phyloP scores from a whole-genome alignment of 805 yeast species.

The Saturnispora mendoncae region DNA sequence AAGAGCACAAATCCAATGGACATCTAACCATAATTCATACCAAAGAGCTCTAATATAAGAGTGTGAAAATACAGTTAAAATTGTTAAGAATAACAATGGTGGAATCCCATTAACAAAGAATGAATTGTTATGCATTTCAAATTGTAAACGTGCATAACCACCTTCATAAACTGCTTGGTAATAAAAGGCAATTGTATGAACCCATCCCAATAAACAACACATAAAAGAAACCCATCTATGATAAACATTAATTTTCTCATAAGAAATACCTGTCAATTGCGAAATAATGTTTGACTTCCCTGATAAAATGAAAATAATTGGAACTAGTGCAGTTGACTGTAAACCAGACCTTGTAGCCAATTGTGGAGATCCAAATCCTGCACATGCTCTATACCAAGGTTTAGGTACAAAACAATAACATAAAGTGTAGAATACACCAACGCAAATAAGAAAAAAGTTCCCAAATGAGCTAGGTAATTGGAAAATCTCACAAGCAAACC shows the following conservation, averaged over 20 bases:
- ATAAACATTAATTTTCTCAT: conserved; percentile 44
- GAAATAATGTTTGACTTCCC: conserved; percentile 47
- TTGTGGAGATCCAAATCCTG: conserved; percentile 53
- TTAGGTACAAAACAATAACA: conserved; percentile 36
- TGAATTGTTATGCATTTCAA: conserved; percentile 19
- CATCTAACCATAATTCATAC: conserved; percentile 42
- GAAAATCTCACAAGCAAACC: conserved; percentile 26
- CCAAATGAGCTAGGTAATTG: conserved; percentile 34
- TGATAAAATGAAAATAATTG: conserved; percentile 40
- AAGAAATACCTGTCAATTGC: conserved; percentile 42
- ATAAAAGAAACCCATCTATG: conserved; percentile 42
- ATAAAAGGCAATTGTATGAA: conserved; percentile 45
- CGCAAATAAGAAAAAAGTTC: conserved; percentile 26
- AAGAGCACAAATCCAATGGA: conserved; percentile 46
- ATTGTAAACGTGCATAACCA: conserved; percentile 29
- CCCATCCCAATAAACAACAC: conserved; percentile 35
- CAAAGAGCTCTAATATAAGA: conserved; percentile 30
- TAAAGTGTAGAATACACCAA: conserved; percentile 29
- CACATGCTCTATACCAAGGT: conserved; percentile 42
- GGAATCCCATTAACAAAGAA: conserved; percentile 37
- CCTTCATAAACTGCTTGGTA: conserved; percentile 40
- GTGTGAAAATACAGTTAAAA: conserved; percentile 37
- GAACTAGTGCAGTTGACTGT: conserved; percentile 41
- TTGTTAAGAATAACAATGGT: conserved; percentile 36
- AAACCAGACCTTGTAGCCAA: conserved; percentile 45